Evolutionary conservation across 768 basidiomycete genomes (phyloP).

Genomic region (Leccinellum luteum): DNA sequence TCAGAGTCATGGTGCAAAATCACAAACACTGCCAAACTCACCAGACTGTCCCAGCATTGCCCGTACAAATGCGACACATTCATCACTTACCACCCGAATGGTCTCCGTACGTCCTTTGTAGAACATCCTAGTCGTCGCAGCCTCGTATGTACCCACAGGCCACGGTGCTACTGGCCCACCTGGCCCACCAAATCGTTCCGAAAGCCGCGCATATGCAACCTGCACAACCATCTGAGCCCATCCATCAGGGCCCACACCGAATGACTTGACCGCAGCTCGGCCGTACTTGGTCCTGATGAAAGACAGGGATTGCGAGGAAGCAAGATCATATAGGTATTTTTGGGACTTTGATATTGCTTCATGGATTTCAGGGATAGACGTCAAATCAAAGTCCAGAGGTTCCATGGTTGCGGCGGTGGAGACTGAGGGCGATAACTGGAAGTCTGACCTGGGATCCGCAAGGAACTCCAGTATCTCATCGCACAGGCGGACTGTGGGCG

Average conservation of each 20-base stretch:
- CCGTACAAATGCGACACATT: conserved; percentile 73
- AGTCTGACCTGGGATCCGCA: conserved; percentile 60
- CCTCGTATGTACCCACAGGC: conserved; percentile 88
- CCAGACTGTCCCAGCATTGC: conserved; percentile 62
- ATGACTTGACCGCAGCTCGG: conserved; percentile 81
- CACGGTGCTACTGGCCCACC: conserved; percentile 33
- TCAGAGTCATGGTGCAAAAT: background rate
- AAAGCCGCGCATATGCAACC: conserved; percentile 77
- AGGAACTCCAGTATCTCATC: conserved; percentile 66
- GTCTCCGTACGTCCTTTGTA: conserved; percentile 91
- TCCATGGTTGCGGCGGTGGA: conserved; percentile 33
- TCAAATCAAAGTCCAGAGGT: conserved; percentile 64
- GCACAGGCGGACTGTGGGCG: conserved; percentile 71
- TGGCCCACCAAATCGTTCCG: conserved; percentile 32
- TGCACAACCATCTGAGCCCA: conserved; percentile 95
- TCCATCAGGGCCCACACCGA: conserved; percentile 88
- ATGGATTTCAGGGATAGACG: conserved; percentile 32
- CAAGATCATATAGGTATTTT: conserved; percentile 51
- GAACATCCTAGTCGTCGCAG: conserved; percentile 86
- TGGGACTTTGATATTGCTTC: conserved; percentile 58
- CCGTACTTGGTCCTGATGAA: conserved; percentile 75
- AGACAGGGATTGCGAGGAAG: conserved; percentile 59
- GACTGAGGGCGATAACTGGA: conserved; percentile 38
- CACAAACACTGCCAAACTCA: conserved; percentile 7
- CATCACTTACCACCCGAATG: conserved; percentile 78